Evolutionary conservation across 23 red algal species (phyloP).

Genomic region (Gracilaria gracilis): DNA sequence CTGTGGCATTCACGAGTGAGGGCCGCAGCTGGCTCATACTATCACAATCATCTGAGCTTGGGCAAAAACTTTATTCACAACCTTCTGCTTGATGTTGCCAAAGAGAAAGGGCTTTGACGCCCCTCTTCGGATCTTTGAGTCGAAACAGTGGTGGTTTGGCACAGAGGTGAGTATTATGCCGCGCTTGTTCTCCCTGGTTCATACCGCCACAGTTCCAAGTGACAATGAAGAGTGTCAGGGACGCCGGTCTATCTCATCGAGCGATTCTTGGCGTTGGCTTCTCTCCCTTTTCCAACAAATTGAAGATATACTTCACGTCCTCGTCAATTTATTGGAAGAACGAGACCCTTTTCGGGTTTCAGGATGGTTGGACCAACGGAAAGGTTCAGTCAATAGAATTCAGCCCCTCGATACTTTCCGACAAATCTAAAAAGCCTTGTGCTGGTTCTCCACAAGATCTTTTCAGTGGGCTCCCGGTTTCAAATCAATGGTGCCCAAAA

Average conservation of each 20-base stretch:
- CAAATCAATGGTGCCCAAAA: too few relatives aligned
- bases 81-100: too few relatives aligned
- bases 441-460: slow-evolving; percentile 37
- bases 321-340: slow-evolving; percentile 71
- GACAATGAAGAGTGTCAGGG: slow-evolving; percentile 35
- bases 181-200: too few relatives aligned
- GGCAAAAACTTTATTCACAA: too few relatives aligned
- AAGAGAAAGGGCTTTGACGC: too few relatives aligned
- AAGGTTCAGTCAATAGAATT: slow-evolving; percentile 71
- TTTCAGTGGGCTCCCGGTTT: slow-evolving; percentile 70
- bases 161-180: too few relatives aligned
- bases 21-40: too few relatives aligned
- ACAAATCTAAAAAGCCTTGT: slow-evolving; percentile 40
- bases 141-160: too few relatives aligned
- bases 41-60: too few relatives aligned
- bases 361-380: slow-evolving; percentile 75
- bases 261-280: slow-evolving; percentile 70
- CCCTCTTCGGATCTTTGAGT: too few relatives aligned
- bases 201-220: slow-evolving; percentile 59
- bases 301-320: slow-evolving; percentile 69
- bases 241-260: slow-evolving; percentile 19
- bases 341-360: slow-evolving; percentile 39
- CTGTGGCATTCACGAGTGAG: too few relatives aligned
- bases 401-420: slow-evolving; percentile 29
- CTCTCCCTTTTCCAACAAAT: slow-evolving; percentile 49